Conservation (phyloP, 441 rosid genomes). For the Pelargonium myrrhifolium region DNA sequence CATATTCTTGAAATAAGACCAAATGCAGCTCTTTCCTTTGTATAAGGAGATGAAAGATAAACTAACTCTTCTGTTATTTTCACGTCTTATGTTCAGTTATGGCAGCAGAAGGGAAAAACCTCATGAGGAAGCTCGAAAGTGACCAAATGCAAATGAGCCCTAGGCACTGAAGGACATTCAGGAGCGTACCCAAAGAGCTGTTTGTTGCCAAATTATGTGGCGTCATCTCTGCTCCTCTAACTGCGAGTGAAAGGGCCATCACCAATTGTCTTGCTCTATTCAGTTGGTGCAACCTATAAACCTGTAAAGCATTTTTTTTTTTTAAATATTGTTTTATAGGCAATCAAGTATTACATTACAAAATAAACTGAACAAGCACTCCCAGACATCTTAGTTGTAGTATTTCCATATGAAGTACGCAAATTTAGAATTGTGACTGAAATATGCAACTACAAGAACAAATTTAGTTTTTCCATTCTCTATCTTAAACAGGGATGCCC, state of each 20-base stretch:
- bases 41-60: slow-evolving; percentile 9
- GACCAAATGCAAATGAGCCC: slow-evolving; percentile 94
- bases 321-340: not conserved
- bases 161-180: slow-evolving; percentile 84
- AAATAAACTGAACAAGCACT: not conserved
- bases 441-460: not conserved
- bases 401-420: not conserved
- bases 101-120: slow-evolving; percentile 42
- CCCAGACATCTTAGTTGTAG: not conserved
- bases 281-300: slow-evolving; percentile 91
- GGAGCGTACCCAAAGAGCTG: slow-evolving; percentile 68
- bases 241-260: slow-evolving; percentile 80
- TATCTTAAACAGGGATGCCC: not conserved
- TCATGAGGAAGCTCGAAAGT: slow-evolving; percentile 89
- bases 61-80: slow-evolving; percentile 16
- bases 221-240: slow-evolving; percentile 82
- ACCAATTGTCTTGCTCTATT: slow-evolving; percentile 93
- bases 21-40: slow-evolving; percentile 10
- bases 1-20: slow-evolving; percentile 13
- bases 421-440: not conserved
- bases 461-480: not conserved
- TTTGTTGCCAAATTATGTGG: slow-evolving; percentile 80
- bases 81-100: slow-evolving; percentile 26
- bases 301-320: slow-evolving; percentile 36
- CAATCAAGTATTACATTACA: not conserved